Evolutionary conservation across 495 filamentous ascomycete species (phyloP).

Genomic region (Penicillium goetzii): DNA sequence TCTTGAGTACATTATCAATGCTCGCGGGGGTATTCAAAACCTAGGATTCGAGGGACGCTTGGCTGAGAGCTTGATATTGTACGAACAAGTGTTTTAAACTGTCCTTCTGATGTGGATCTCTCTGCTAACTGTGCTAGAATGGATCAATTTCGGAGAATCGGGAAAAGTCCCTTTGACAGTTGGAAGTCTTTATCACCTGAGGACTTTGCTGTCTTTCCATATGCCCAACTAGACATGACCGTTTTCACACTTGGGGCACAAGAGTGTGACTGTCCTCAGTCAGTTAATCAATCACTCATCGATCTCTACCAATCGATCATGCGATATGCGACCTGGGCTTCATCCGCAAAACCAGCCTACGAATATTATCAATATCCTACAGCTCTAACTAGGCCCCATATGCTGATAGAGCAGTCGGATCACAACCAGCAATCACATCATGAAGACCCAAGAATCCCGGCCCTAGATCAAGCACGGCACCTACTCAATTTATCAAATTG

Average conservation of each 20-base stretch:
- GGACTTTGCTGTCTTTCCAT: not conserved
- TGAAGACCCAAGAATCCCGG: not conserved
- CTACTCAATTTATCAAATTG: not conserved
- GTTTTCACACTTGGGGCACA: not conserved
- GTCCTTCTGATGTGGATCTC: not conserved
- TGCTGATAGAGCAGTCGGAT: not conserved
- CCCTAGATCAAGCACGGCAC: not conserved
- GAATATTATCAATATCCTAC: not conserved
- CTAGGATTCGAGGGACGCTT: not conserved
- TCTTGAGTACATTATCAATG: not conserved
- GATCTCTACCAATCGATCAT: not conserved
- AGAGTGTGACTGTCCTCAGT: not conserved
- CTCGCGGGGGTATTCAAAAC: not conserved
- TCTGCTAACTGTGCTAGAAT: not conserved
- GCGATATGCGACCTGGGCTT: not conserved
- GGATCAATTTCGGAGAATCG: not conserved
- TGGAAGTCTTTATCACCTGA: not conserved
- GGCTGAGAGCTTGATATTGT: not conserved
- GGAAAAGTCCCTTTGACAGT: not conserved
- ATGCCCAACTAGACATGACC: not conserved
- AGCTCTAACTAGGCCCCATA: not conserved
- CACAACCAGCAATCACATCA: not conserved
- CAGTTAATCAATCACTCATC: not conserved
- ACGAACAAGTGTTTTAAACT: not conserved
- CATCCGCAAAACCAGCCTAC: not conserved